These are phyloP conservation scores for Amanita inopinata DNA, from an alignment of 768 basidiomycete genomes.

Conservation along the genomic window DNA sequence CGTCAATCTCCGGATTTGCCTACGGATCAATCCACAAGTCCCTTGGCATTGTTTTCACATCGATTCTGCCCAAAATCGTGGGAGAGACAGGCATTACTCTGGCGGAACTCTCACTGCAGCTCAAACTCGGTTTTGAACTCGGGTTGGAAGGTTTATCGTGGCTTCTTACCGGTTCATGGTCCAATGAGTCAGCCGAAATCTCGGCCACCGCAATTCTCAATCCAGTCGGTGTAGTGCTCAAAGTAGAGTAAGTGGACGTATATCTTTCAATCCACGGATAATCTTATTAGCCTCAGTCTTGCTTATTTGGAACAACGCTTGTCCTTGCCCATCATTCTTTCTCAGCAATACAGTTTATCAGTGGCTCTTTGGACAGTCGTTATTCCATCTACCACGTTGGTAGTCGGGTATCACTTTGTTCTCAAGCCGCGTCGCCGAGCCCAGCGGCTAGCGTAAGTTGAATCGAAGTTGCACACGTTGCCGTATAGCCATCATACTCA, in stretches of 20 bases:
- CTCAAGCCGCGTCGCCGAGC: conserved; percentile 45
- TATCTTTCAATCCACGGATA: conserved; percentile 13
- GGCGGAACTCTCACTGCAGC: conserved; percentile 42
- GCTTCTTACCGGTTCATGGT: conserved; percentile 40
- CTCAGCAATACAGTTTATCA: conserved; percentile 34
- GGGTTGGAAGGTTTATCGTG: conserved; percentile 36
- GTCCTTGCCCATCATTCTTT: conserved; percentile 46
- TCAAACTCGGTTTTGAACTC: conserved; percentile 40
- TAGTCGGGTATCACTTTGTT: conserved; percentile 47
- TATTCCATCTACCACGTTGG: conserved; percentile 43
- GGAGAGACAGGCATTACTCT: conserved; percentile 44
- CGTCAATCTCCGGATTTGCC: conserved; percentile 43
- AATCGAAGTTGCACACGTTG: conserved; percentile 4
- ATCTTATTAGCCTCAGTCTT: conserved; percentile 27
- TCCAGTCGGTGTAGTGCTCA: conserved; percentile 38
- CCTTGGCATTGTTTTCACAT: conserved; percentile 38
- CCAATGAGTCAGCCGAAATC: conserved; percentile 31
- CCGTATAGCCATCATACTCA: background rate
- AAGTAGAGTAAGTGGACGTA: conserved; percentile 47
- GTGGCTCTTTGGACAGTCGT: conserved; percentile 43
- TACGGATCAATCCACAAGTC: conserved; percentile 36
- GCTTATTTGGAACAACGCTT: conserved; percentile 49
- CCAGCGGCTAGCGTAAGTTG: conserved; percentile 42
- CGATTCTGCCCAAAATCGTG: conserved; percentile 35
- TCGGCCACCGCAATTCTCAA: conserved; percentile 35